These are phyloP conservation scores for Aspergillus sclerotialis DNA, from an alignment of 2,329 filamentous ascomycete genomes.

Conservation along the genomic window DNA sequence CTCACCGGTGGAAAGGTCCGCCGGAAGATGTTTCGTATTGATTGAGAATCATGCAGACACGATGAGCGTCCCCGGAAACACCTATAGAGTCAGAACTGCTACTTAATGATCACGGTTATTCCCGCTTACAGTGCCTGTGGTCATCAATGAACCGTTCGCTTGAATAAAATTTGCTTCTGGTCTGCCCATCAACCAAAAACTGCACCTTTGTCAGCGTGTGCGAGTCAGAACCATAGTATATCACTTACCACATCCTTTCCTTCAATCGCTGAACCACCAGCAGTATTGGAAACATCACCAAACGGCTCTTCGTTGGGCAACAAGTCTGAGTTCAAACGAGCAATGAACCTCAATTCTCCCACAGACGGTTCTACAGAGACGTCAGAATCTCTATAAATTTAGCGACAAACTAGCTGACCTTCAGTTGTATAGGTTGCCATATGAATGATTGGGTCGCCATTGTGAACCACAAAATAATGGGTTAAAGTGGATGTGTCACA, in stretches of 20 bases:
- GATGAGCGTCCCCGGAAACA: conserved; percentile 34
- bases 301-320: conserved; percentile 50
- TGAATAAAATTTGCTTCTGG: conserved; percentile 64
- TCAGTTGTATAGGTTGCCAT: conserved; percentile 57
- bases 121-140: conserved; percentile 48
- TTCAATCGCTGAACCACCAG: conserved; percentile 49
- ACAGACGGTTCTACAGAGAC: conserved; percentile 40
- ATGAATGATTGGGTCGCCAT: conserved; percentile 54
- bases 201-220: conserved; percentile 3
- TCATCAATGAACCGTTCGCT: conserved; percentile 65
- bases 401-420: conserved; percentile 15
- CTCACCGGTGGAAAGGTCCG: conserved; percentile 55
- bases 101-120: background rate
- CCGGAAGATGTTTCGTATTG: conserved; percentile 58
- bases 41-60: conserved; percentile 54
- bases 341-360: conserved; percentile 59
- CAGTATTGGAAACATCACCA: conserved; percentile 50
- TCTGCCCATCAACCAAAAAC: conserved; percentile 55
- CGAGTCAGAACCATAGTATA: no score
- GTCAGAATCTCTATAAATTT: conserved; percentile 3
- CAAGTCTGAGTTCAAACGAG: conserved; percentile 48
- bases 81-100: conserved; percentile 11
- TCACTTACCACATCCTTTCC: conserved; percentile 44
- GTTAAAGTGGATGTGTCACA: conserved; percentile 55
- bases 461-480: conserved; percentile 56